Evolutionary conservation across 2,329 filamentous ascomycete genomes (phyloP).

Genomic region (Ceratocystis harringtonii): DNA sequence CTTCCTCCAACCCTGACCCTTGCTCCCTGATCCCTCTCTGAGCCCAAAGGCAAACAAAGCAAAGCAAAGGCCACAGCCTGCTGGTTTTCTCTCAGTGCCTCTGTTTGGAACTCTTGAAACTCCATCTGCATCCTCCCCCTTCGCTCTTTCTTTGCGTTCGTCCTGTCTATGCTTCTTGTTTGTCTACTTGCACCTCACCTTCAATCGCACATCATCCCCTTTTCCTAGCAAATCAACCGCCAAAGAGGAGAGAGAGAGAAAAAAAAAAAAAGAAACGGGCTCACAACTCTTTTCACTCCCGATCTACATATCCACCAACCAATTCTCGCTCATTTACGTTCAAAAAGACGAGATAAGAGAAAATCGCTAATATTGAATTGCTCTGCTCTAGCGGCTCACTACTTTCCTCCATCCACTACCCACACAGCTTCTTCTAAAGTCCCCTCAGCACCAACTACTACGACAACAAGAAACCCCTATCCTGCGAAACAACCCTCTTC

Average conservation of each 20-base stretch:
- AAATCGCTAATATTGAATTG: conserved; percentile 19
- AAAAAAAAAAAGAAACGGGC: neutral
- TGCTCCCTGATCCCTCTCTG: neutral
- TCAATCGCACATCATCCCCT: neutral
- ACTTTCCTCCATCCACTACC: conserved; percentile 24
- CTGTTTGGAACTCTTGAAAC: neutral
- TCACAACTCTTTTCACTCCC: no score
- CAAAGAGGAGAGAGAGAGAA: neutral
- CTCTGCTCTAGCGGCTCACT: conserved; percentile 18
- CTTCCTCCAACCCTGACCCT: neutral
- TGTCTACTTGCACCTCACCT: conserved; percentile 2
- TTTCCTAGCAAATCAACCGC: conserved; percentile 6
- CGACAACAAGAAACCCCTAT: neutral
- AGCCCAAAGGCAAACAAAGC: neutral
- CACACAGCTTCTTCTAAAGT: conserved; percentile 1
- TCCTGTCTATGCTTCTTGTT: conserved; percentile 3
- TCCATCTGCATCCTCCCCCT: conserved; percentile 1
- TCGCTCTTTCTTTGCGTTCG: conserved; percentile 4
- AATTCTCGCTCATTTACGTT: neutral
- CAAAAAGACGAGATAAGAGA: neutral
- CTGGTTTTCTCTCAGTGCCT: conserved; percentile 7
- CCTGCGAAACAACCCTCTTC: neutral
- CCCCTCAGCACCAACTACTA: neutral
- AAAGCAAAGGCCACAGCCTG: neutral
- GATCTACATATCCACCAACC: neutral